phyloP scores from a whole-genome alignment of 2,329 filamentous ascomycete species.

The Colletotrichum sp. region DNA sequence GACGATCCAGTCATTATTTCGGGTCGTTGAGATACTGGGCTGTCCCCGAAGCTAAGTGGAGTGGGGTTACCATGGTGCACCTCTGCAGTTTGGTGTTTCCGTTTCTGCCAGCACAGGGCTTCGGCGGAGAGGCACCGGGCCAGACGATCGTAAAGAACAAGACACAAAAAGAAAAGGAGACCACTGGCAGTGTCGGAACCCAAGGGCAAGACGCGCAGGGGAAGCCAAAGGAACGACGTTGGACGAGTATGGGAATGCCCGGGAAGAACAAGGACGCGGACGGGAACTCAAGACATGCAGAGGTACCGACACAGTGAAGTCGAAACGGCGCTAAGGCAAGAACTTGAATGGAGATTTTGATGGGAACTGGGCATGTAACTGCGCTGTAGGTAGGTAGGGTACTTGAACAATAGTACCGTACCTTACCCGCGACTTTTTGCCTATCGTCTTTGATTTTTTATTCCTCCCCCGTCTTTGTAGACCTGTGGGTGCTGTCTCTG shows the following conservation, averaged over 20 bases:
- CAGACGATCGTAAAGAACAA: background rate
- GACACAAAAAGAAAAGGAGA: background rate
- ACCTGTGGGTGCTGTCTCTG: background rate
- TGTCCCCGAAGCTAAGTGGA: background rate
- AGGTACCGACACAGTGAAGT: slow-evolving; percentile 8
- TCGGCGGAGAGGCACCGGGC: background rate
- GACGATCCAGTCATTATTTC: slow-evolving; percentile 12
- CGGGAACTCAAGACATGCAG: slow-evolving; percentile 1
- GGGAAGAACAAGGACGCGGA: background rate
- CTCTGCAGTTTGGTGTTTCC: background rate
- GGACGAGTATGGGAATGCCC: background rate
- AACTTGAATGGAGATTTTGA: slow-evolving; percentile 8
- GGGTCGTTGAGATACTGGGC: slow-evolving; percentile 7
- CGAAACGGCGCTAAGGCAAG: slow-evolving; percentile 12
- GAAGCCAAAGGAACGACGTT: background rate
- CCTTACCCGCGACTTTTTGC: background rate
- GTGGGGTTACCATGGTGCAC: background rate
- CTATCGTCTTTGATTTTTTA: background rate
- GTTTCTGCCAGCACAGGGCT: background rate
- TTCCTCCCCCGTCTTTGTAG: background rate
- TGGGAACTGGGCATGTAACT: background rate
- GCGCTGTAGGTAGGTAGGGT: background rate
- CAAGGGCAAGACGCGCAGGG: background rate
- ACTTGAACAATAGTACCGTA: background rate
- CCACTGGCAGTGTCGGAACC: background rate